Evolutionary conservation across 352 stramenopile genomes (phyloP), one percentile per base, ranked within the genome.

Genomic region (Peronospora destructor): DNA sequence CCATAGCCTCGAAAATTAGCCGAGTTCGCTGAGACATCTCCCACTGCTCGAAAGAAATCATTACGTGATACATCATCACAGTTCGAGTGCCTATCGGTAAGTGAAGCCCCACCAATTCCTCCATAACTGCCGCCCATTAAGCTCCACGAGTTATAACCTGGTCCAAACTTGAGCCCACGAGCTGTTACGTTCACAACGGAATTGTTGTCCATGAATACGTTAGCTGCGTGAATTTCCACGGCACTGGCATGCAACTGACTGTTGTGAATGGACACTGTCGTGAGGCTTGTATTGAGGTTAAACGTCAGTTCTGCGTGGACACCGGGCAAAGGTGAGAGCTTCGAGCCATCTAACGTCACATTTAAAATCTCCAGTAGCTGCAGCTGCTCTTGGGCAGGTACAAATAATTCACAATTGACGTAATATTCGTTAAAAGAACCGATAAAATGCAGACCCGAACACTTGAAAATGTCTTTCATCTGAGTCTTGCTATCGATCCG

Each of bases 341-440:
- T n/a, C 0, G 68, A 51, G 19, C 64, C 66, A 39, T 83, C 71
- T 26, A 91, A 39, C 17, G 43, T 50, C 23, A 66, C 68, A 56
- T 77, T 56, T 12, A 65, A 63, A 17, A 87, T 64, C 37, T 72
- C 58, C 17, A 87, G 52, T 14, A 70, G 23, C 8, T 54, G 40
- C 4, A 86, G 8, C 8, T 21, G 30, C 9, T 64, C 58, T 17
- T 65, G 61, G 9, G 49, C 56, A 9, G 68, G 63, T n/a, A 73
- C 40, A 3, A 33, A n/a, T 9, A 91, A 60, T 34, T 61, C 53
- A 43, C 82, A 93, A n/a, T 68, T 51, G 8, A 88, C 73, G 52
- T 84, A 93, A 49, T 85, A 89, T 46, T 93, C 82, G 51, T 93
- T 91, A 61, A 84, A 93, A 30, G 63, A 77, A 12, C 82, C 82